phyloP scores from a whole-genome alignment of 73 alveolate genomes.

The Paramecium primaurelia region DNA sequence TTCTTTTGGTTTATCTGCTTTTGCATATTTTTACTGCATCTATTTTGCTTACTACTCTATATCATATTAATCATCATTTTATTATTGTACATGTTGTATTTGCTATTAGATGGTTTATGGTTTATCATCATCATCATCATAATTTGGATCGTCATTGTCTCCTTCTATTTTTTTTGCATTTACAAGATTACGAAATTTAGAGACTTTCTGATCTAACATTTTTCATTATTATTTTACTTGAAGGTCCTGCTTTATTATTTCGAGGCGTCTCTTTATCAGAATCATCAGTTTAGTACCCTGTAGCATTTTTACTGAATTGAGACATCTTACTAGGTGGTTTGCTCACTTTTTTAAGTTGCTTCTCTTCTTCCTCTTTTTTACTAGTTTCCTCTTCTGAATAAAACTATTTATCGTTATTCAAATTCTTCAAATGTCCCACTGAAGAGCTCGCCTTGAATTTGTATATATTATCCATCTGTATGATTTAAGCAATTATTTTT shows the following conservation, averaged over 20 bases:
- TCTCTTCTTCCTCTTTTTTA: conserved; percentile 1
- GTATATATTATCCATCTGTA: neutral
- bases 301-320: conserved; percentile 12
- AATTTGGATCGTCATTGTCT: conserved; percentile 30
- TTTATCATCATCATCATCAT: conserved; percentile 16
- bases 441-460: conserved; percentile 32
- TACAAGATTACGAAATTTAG: conserved; percentile 30
- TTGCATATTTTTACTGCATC: conserved; percentile 27
- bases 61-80: conserved; percentile 4
- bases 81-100: neutral
- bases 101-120: neutral
- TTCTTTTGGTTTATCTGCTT: neutral
- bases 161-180: conserved; percentile 27
- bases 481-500: neutral
- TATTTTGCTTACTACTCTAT: neutral
- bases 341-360: neutral
- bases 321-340: conserved; percentile 47
- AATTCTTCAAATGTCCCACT: conserved; percentile 29
- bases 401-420: conserved; percentile 12
- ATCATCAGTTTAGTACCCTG: conserved; percentile 34
- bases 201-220: conserved; percentile 14
- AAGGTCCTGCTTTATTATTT: neutral
- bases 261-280: conserved; percentile 36
- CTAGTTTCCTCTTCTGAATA: conserved; percentile 23
- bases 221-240: neutral